Percentiles rank a stretch among this genome's conserved stretches.
phyloP scores from a whole-genome alignment of 2,329 filamentous ascomycete genomes.

The Bipolaris oryzae region DNA sequence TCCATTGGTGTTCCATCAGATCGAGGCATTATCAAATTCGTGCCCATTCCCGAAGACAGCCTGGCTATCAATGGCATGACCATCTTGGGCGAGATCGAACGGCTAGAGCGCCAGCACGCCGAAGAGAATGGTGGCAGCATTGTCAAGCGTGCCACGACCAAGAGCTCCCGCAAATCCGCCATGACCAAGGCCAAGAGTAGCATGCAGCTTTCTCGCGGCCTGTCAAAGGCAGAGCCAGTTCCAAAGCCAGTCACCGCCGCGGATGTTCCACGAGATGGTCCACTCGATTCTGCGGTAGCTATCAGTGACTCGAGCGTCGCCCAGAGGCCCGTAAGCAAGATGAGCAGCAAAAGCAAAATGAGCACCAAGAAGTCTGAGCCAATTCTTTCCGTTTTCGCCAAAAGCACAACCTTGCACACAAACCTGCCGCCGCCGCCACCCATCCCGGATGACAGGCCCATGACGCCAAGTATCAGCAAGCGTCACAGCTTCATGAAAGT shows the following conservation, averaged over 20 bases:
- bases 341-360: conserved; percentile 31
- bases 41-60: conserved; percentile 72
- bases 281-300: conserved; percentile 45
- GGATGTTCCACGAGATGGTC: conserved; percentile 42
- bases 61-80: conserved; percentile 74
- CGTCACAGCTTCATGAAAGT: conserved; percentile 56
- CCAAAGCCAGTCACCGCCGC: conserved; percentile 37
- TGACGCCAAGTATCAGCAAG: conserved; percentile 50
- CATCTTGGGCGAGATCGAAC: conserved; percentile 69
- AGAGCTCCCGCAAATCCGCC: conserved; percentile 43
- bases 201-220: conserved; percentile 43
- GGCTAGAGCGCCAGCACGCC: conserved; percentile 55
- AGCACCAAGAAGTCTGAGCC: conserved; percentile 33
- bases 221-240: conserved; percentile 37
- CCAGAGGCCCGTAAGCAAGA: conserved; percentile 27
- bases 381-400: conserved; percentile 29
- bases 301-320: conserved; percentile 36
- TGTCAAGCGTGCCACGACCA: conserved; percentile 51
- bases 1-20: conserved; percentile 68
- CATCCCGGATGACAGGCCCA: conserved; percentile 36
- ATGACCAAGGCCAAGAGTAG: conserved; percentile 47
- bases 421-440: conserved; percentile 38
- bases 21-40: conserved; percentile 76
- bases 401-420: conserved; percentile 21
- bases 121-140: conserved; percentile 48